These are phyloP conservation scores for Claviceps pusilla DNA, from an alignment of 2,329 filamentous ascomycete species.

Conservation along the genomic window DNA sequence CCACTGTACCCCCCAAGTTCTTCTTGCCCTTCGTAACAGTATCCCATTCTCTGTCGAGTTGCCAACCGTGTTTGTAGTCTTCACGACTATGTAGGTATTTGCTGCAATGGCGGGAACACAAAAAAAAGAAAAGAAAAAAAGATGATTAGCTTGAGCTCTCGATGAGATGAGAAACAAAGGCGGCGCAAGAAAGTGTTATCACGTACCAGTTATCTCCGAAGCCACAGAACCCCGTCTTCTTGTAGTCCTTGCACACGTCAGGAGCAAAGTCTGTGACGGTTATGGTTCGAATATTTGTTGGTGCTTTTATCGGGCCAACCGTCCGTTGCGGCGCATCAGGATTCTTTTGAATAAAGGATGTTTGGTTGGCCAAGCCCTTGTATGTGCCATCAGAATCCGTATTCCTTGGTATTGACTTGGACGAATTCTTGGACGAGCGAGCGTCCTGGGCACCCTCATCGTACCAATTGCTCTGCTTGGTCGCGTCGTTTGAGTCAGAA, in stretches of 20 bases:
- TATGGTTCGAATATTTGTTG: slow-evolving; percentile 79
- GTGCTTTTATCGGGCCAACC: slow-evolving; percentile 75
- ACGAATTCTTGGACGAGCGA: slow-evolving; percentile 36
- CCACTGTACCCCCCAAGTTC: slow-evolving; percentile 42
- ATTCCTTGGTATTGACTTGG: slow-evolving; percentile 25
- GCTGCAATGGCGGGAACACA: slow-evolving; percentile 8
- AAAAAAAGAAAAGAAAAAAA: not conserved
- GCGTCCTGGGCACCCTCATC: slow-evolving; percentile 49
- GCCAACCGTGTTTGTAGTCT: slow-evolving; percentile 84
- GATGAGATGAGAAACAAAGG: not conserved
- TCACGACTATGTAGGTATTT: slow-evolving; percentile 66
- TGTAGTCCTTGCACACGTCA: slow-evolving; percentile 92
- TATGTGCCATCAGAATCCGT: slow-evolving; percentile 50
- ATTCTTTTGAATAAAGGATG: slow-evolving; percentile 66
- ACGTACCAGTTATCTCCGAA: slow-evolving; percentile 27
- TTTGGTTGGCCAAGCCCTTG: slow-evolving; percentile 58
- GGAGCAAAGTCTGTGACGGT: slow-evolving; percentile 84
- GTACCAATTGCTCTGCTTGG: slow-evolving; percentile 79
- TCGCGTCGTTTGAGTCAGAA: slow-evolving; percentile 66
- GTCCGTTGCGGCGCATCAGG: slow-evolving; percentile 53
- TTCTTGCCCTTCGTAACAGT: slow-evolving; percentile 59
- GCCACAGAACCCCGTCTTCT: slow-evolving; percentile 46
- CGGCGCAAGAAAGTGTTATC: not conserved
- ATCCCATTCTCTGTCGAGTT: slow-evolving; percentile 91
- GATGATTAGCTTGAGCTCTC: not conserved